Percentiles rank a stretch among this genome's conserved stretches.
Evolutionary conservation across 768 basidiomycete genomes (phyloP).

Genomic region (Lactarius deliciosus): DNA sequence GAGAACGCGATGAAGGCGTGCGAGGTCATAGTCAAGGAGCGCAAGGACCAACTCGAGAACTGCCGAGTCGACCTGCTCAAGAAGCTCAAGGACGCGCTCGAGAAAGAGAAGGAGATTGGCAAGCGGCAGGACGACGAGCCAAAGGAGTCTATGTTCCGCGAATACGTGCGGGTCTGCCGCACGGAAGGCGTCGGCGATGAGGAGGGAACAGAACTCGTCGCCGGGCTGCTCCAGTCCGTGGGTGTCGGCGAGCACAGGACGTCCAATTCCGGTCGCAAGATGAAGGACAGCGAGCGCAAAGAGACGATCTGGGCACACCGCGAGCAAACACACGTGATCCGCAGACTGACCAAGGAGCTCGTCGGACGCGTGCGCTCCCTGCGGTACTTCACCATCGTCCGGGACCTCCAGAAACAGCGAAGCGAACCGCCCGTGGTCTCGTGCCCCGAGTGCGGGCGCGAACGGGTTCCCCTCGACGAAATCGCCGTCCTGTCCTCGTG

Average conservation of each 20-base stretch:
- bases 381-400: slow-evolving; percentile 89
- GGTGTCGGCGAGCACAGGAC: slow-evolving; percentile 41
- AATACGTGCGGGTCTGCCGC: slow-evolving; percentile 68
- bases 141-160: slow-evolving; percentile 76
- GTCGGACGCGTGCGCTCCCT: slow-evolving; percentile 87
- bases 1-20: slow-evolving; percentile 89
- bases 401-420: slow-evolving; percentile 78
- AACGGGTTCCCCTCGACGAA: slow-evolving; percentile 59
- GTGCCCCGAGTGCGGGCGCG: slow-evolving; percentile 61
- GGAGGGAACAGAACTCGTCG: slow-evolving; percentile 66
- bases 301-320: slow-evolving; percentile 78
- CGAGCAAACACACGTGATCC: slow-evolving; percentile 83
- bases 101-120: slow-evolving; percentile 67
- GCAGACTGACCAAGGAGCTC: slow-evolving; percentile 82
- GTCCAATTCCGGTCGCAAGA: slow-evolving; percentile 34
- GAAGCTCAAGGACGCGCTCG: slow-evolving; percentile 63
- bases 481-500: slow-evolving; percentile 88
- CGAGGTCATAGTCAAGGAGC: slow-evolving; percentile 85
- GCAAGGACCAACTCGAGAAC: slow-evolving; percentile 72
- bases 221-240: slow-evolving; percentile 60
- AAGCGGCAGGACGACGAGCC: slow-evolving; percentile 37
- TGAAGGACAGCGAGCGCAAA: slow-evolving; percentile 59
- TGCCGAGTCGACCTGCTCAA: slow-evolving; percentile 72
- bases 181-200: slow-evolving; percentile 75
- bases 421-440: slow-evolving; percentile 56